These are phyloP conservation scores for Leishmania guyanensis DNA, from an alignment of 208 protist species.

Conservation along the genomic window DNA sequence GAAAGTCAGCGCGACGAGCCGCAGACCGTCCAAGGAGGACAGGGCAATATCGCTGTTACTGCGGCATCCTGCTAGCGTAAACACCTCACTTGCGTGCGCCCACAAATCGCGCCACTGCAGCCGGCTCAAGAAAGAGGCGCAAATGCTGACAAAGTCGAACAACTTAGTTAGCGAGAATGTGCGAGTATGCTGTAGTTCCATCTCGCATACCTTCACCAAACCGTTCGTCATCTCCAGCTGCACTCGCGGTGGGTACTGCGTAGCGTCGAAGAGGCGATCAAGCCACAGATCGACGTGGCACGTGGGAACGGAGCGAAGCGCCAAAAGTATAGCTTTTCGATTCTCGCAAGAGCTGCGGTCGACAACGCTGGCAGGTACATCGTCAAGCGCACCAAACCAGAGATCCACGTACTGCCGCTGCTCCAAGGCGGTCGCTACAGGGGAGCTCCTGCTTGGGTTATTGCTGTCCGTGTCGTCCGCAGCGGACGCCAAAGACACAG, in stretches of 20 bases:
- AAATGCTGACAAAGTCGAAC: constrained; percentile 85
- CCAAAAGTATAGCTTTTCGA: constrained; percentile 49
- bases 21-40: constrained; percentile 63
- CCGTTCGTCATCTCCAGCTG: constrained; percentile 81
- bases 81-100: constrained; percentile 70
- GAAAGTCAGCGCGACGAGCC: constrained; percentile 74
- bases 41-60: constrained; percentile 61
- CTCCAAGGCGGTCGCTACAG: not conserved
- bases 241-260: constrained; percentile 60
- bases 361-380: constrained; percentile 53
- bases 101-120: constrained; percentile 88
- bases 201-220: constrained; percentile 67
- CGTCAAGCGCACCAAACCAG: constrained; percentile 73
- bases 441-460: not conserved
- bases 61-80: constrained; percentile 57
- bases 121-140: constrained; percentile 67
- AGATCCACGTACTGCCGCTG: constrained; percentile 41
- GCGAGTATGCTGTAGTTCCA: constrained; percentile 66
- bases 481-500: not conserved
- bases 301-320: constrained; percentile 40
- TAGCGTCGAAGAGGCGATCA: constrained; percentile 82
- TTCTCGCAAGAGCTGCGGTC: constrained; percentile 34
- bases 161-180: constrained; percentile 86
- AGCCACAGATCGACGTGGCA: constrained; percentile 77
- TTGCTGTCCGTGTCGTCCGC: not conserved